These are phyloP conservation scores for Exophiala sideris DNA, from an alignment of 2,329 filamentous ascomycete genomes.

Conservation along the genomic window DNA sequence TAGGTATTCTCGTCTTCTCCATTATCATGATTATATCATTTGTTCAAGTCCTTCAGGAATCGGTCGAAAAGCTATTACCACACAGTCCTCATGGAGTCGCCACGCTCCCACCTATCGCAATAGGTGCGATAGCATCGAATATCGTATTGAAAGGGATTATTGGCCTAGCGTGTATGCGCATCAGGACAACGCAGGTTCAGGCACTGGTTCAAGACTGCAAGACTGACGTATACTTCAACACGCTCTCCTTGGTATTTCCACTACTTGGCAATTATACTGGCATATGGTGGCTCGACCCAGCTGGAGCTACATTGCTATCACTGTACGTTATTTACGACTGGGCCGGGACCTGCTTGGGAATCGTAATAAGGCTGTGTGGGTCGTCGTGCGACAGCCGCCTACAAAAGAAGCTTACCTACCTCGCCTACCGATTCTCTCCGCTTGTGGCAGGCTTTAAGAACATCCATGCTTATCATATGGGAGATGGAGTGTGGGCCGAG, in stretches of 20 bases:
- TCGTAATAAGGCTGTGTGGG: slow-evolving; percentile 59
- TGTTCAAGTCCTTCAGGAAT: slow-evolving; percentile 59
- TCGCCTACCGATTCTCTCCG: slow-evolving; percentile 56
- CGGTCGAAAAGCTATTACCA: slow-evolving; percentile 56
- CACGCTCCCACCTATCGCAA: slow-evolving; percentile 50
- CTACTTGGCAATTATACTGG: slow-evolving; percentile 57
- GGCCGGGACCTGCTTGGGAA: slow-evolving; percentile 59
- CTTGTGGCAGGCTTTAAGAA: slow-evolving; percentile 54
- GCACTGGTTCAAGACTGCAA: slow-evolving; percentile 63
- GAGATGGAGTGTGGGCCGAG: slow-evolving; percentile 62
- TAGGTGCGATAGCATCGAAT: slow-evolving; percentile 56
- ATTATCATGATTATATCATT: slow-evolving; percentile 64
- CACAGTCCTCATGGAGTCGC: slow-evolving; percentile 31
- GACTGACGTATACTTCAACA: slow-evolving; percentile 63
- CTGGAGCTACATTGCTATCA: slow-evolving; percentile 60
- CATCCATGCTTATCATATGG: slow-evolving; percentile 58
- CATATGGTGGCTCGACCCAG: slow-evolving; percentile 65
- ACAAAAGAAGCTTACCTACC: slow-evolving; percentile 56
- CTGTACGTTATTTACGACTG: slow-evolving; percentile 68
- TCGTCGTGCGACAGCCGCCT: slow-evolving; percentile 52
- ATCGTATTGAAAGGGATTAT: slow-evolving; percentile 60
- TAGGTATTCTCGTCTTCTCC: slow-evolving; percentile 61
- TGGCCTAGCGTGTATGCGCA: slow-evolving; percentile 56
- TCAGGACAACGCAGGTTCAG: slow-evolving; percentile 63
- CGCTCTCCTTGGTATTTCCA: slow-evolving; percentile 60